Evolutionary conservation across 176 grass and related monocot genomes (phyloP), one percentile per base, ranked within the genome.

Genomic region (Cocos nucifera): DNA sequence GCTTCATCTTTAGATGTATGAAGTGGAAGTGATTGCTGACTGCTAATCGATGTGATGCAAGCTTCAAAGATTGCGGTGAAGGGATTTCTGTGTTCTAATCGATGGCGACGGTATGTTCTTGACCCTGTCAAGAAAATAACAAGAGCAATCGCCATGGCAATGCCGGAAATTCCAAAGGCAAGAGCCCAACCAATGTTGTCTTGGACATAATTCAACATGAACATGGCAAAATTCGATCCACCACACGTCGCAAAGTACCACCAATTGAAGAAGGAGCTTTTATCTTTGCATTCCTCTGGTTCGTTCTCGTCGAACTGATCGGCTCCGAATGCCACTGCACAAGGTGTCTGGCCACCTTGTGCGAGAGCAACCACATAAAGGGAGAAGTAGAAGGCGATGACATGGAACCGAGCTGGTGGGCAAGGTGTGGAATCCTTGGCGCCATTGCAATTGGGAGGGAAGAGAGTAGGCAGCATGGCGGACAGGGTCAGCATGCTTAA

Each of bases 231-330:
- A 54, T 71, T 64, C 52, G 79, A 83, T 53, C 79, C 83, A 15
- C 62, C 77, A 35, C 76, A 77, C 64, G 83, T 78, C 50, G 75
- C 83, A 51, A 91, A 86, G 56, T 86, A 86, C 88, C 83, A 91
- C 82, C 82, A 91, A 69, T 86, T 91, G 74, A 91, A 91, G 76
- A 83, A 91, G 29, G 88, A 86, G 69, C 88, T 91, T 59, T 72
- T 48, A 3, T 83, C 66, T 4, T 30, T 59, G 74, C 28, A 49
- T 62, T 86, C 79, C 50, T 23, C 4, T 29, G 67, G 69, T 72
- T 86, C 68, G 50, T 56, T 66, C 49, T 72, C 69, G 83, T 86
- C 79, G 67, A 78, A 91, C 67, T 83, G 83, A 55, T 75, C 72
- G 3, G 72, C 72, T 8, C 72, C 62, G 49, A 75, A 66, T 39